Percentiles rank a stretch among this genome's conserved stretches.
Conservation (phyloP, 2,329 filamentous ascomycete genomes). For the Xylariales sp. region DNA sequence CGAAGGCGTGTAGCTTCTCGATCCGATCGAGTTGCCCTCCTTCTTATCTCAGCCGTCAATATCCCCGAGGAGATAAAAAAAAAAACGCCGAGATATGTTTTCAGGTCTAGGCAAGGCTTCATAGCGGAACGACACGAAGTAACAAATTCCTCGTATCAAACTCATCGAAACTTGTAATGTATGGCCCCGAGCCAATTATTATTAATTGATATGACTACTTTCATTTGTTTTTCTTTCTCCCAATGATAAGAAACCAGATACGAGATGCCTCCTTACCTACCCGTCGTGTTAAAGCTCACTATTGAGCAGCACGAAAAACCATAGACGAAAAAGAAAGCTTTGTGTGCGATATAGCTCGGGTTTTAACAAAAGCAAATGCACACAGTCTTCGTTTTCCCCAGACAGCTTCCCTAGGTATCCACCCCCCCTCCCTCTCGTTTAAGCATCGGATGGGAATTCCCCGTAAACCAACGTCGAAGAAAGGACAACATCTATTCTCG, state of each 20-base stretch:
- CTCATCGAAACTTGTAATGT: neutral
- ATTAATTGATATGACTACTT: too few species aligned
- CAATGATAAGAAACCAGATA: neutral
- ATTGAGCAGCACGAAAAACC: neutral
- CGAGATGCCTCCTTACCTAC: neutral
- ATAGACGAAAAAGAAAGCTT: neutral
- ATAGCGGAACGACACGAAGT: too few species aligned
- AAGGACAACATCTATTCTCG: constrained; percentile 2
- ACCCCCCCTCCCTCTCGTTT: neutral
- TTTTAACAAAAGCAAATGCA: neutral
- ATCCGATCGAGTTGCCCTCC: too few species aligned
- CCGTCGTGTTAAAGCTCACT: neutral
- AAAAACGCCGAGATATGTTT: neutral
- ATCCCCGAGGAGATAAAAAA: neutral
- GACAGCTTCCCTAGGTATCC: neutral
- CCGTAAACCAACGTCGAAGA: constrained; percentile 9
- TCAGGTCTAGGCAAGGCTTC: neutral
- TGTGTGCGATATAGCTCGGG: neutral
- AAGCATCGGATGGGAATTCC: neutral
- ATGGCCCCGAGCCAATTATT: too few species aligned
- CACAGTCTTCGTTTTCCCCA: neutral
- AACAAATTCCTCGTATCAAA: neutral
- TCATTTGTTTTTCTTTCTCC: neutral
- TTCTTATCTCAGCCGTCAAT: too few species aligned
- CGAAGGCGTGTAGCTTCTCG: neutral